Percentiles rank a stretch among this genome's conserved stretches.
These are phyloP conservation scores for Elongisporangium anandrum DNA, from an alignment of 352 stramenopile species.

Conservation along the genomic window DNA sequence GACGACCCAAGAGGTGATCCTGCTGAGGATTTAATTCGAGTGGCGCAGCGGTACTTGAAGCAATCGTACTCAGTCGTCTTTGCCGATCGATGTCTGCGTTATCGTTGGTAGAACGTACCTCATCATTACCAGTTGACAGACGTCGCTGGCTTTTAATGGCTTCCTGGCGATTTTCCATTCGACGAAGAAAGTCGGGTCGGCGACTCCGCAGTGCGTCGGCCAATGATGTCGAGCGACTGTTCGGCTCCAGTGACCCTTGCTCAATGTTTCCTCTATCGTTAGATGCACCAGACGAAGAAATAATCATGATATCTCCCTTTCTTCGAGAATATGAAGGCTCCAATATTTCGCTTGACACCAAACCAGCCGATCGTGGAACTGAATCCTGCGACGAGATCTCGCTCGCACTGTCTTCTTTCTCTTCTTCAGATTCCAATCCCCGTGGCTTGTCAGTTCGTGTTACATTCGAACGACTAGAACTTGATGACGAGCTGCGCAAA, in stretches of 20 bases:
- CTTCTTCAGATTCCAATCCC: slow-evolving; percentile 12
- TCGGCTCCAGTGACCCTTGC: background rate
- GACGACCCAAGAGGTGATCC: slow-evolving; percentile 31
- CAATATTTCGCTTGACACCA: background rate
- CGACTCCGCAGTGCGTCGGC: slow-evolving; percentile 57
- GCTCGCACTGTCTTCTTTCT: slow-evolving; percentile 17
- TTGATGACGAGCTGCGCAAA: slow-evolving; percentile 4
- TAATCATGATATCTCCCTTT: background rate
- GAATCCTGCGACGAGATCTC: background rate
- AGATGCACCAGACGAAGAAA: background rate
- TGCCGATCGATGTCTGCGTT: background rate
- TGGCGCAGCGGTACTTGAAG: background rate
- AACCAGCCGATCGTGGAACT: background rate
- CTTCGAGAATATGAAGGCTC: background rate
- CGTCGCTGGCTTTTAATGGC: background rate
- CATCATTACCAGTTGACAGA: background rate
- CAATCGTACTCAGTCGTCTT: background rate
- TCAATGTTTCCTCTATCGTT: slow-evolving; percentile 3
- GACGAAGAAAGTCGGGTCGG: slow-evolving; percentile 51
- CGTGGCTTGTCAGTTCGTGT: background rate
- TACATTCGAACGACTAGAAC: background rate
- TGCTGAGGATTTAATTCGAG: slow-evolving; percentile 9
- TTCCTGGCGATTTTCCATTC: slow-evolving; percentile 9
- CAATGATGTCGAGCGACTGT: slow-evolving; percentile 20
- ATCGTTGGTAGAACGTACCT: background rate